These are phyloP conservation scores for Lichtheimia ramosa DNA, from an alignment of 371 early-diverging fungal genomes.

Conservation along the genomic window DNA sequence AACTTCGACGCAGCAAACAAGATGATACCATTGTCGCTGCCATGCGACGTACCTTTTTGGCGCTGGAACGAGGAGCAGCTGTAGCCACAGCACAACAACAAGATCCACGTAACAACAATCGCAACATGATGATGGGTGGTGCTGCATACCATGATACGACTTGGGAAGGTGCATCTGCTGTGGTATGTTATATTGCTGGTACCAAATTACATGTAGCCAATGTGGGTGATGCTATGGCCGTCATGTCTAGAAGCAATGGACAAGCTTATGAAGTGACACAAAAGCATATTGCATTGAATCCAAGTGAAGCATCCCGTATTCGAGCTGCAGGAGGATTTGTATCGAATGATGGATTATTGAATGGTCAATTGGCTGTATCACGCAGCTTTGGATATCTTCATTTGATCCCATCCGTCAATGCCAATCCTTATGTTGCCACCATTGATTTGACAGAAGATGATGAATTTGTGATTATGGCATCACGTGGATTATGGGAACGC, in stretches of 20 bases:
- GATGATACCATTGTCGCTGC: constrained; percentile 62
- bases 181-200: constrained; percentile 77
- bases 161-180: constrained; percentile 61
- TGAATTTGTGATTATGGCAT: constrained; percentile 89
- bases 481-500: constrained; percentile 78
- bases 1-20: constrained; percentile 61
- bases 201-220: constrained; percentile 85
- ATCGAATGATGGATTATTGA: constrained; percentile 70
- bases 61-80: constrained; percentile 53
- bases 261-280: constrained; percentile 71
- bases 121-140: too few relatives aligned
- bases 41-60: constrained; percentile 72
- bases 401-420: constrained; percentile 76
- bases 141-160: too few relatives aligned
- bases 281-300: constrained; percentile 72
- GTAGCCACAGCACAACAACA: constrained; percentile 11
- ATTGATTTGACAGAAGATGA: constrained; percentile 80
- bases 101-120: too few relatives aligned
- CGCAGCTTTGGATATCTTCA: constrained; percentile 89
- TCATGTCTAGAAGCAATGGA: constrained; percentile 78
- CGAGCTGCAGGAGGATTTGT: constrained; percentile 80
- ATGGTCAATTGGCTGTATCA: constrained; percentile 69
- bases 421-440: constrained; percentile 79
- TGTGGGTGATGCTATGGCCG: constrained; percentile 86
- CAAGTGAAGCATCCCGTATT: constrained; percentile 73